Evolutionary conservation across 306 rosid species (phyloP), one percentile per base, ranked within the genome.

Genomic region (Elaeagnus macrophylla): DNA sequence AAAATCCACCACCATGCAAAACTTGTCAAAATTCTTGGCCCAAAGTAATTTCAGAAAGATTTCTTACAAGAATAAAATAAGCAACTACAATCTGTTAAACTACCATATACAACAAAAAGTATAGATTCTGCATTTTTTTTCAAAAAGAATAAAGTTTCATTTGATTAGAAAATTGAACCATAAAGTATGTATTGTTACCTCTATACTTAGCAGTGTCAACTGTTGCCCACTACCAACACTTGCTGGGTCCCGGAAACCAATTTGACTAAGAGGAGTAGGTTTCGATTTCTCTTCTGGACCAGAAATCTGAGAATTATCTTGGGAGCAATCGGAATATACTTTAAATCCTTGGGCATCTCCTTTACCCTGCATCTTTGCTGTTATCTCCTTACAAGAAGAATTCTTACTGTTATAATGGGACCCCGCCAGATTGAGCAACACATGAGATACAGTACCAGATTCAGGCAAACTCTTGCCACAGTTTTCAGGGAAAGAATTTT

Each of bases 161-260:
- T 42, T 0, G 5, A 42, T 13, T 42, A 42, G 1, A 42, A 9
- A 7, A 11, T 25, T n/a, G 25, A 16, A 19, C 17, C 5, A 15
- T 18, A 54, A 18, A 41, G 44, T 55, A 53, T 11, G 53, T 44
- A 58, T 35, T 35, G 43, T 40, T 77, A 90, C 97, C 95, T 90
- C 97, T 57, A 86, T 53, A 61, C 95, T 86, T 64, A 90, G 74
- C 76, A 86, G 64, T 12, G 88, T 74, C 75, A 90, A 70, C 73
- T 90, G 95, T 59, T 90, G 95, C 53, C 95, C 91, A 57, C 64
- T 51, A 40, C 95, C 95, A 74, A 69, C 57, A 57, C 88, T 90
- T 45, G 97, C 94, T 54, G 97, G 94, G 62, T 86, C 97, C 10
- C 54, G 71, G 76, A 86, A 83, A 37, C 97, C 97, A 76, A 61